phyloP scores from a whole-genome alignment of 352 stramenopile genomes.

The Thalassiosira sp. region DNA sequence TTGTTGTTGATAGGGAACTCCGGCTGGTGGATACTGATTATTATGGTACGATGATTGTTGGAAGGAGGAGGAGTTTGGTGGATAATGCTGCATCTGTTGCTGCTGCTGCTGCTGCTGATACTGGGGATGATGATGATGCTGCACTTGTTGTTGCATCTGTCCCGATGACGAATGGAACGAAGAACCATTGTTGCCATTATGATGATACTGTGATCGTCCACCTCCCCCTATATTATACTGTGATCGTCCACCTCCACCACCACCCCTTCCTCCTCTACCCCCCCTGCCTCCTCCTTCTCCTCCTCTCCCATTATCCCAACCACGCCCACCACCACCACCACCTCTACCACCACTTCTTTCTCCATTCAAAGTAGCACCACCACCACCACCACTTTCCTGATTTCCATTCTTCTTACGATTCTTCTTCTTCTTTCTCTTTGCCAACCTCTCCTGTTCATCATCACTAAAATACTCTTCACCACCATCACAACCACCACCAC shows the following conservation, averaged over 20 bases:
- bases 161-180: background rate
- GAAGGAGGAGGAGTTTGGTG: background rate
- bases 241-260: slow-evolving; percentile 1
- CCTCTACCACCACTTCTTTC: slow-evolving; percentile 4
- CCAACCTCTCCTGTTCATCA: slow-evolving; percentile 71
- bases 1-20: slow-evolving; percentile 4
- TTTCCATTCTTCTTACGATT: slow-evolving; percentile 2
- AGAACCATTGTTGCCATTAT: slow-evolving; percentile 3
- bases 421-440: slow-evolving; percentile 55
- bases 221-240: no score
- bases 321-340: background rate
- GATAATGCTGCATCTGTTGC: slow-evolving; percentile 15
- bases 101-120: slow-evolving; percentile 5
- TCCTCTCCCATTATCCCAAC: background rate
- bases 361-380: background rate
- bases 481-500: no score
- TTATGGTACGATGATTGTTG: no score
- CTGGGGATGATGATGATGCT: slow-evolving; percentile 8
- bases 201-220: slow-evolving; percentile 7
- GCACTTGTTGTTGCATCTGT: slow-evolving; percentile 1
- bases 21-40: no score
- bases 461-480: slow-evolving; percentile 76
- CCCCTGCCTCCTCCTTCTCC: background rate
- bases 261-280: slow-evolving; percentile 21
- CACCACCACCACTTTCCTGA: background rate